Conservation (phyloP, 352 stramenopile species). For the Phytophthora tentaculata region DNA sequence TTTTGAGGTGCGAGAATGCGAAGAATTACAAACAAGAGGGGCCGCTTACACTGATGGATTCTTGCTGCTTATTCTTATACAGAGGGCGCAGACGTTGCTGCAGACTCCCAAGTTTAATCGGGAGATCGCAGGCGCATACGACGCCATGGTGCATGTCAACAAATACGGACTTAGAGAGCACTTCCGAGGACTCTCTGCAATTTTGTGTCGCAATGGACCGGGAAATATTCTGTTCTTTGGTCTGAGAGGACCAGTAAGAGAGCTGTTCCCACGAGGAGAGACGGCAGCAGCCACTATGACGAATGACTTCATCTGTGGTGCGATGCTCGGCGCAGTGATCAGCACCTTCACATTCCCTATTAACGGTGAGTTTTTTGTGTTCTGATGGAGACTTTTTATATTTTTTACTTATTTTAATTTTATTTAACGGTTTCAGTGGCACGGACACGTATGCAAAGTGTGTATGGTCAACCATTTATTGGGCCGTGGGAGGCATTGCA, state of each 20-base stretch:
- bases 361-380: slow-evolving; percentile 72
- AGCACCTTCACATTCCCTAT: slow-evolving; percentile 87
- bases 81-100: slow-evolving; percentile 86
- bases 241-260: slow-evolving; percentile 73
- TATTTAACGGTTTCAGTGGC: slow-evolving; percentile 56
- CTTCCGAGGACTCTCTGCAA: slow-evolving; percentile 81
- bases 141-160: slow-evolving; percentile 82
- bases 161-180: slow-evolving; percentile 81
- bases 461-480: slow-evolving; percentile 74
- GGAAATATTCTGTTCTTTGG: slow-evolving; percentile 90
- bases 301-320: slow-evolving; percentile 87
- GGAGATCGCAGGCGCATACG: slow-evolving; percentile 76
- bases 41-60: slow-evolving; percentile 2
- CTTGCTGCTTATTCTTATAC: background rate
- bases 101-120: slow-evolving; percentile 90
- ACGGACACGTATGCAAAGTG: slow-evolving; percentile 83
- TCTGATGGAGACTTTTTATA: no score
- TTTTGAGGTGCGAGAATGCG: slow-evolving; percentile 67
- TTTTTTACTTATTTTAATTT: slow-evolving; percentile 16
- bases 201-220: slow-evolving; percentile 85
- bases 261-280: slow-evolving; percentile 60
- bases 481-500: slow-evolving; percentile 58
- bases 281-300: slow-evolving; percentile 53
- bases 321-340: slow-evolving; percentile 82
- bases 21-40: background rate